These are phyloP conservation scores for Dalbergia oliveri DNA, from an alignment of 306 rosid genomes.

Conservation along the genomic window DNA sequence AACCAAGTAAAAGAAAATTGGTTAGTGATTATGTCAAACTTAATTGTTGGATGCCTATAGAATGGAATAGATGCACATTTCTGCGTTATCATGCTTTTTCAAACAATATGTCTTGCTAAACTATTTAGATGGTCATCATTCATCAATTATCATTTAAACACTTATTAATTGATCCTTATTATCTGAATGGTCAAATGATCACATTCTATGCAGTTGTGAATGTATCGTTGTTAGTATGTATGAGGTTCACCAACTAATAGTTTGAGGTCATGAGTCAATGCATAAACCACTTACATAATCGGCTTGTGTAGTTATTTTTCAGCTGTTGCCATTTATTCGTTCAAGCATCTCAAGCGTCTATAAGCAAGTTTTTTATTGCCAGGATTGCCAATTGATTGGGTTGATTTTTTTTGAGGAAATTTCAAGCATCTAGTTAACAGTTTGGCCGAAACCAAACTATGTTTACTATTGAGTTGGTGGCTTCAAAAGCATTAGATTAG, in stretches of 20 bases:
- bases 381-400: too few species aligned
- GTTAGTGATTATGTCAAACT: slow-evolving; percentile 53
- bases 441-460: too few species aligned
- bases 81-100: not conserved
- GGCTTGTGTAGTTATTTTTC: not conserved
- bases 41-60: not conserved
- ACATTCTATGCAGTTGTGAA: not conserved
- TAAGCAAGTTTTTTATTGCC: too few species aligned
- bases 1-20: slow-evolving; percentile 78
- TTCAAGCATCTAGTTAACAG: too few species aligned
- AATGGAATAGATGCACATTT: not conserved
- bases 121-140: not conserved
- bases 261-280: not conserved
- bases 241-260: slow-evolving; percentile 1
- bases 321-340: not conserved
- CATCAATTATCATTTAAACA: not conserved
- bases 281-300: not conserved
- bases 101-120: not conserved
- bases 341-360: not conserved
- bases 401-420: too few species aligned
- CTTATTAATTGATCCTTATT: slow-evolving; percentile 1
- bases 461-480: too few species aligned
- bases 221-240: not conserved
- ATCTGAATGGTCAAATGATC: not conserved
- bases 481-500: too few species aligned